phyloP scores from a whole-genome alignment of 2,329 filamentous ascomycete genomes.

The Tolypocladium sp. region DNA sequence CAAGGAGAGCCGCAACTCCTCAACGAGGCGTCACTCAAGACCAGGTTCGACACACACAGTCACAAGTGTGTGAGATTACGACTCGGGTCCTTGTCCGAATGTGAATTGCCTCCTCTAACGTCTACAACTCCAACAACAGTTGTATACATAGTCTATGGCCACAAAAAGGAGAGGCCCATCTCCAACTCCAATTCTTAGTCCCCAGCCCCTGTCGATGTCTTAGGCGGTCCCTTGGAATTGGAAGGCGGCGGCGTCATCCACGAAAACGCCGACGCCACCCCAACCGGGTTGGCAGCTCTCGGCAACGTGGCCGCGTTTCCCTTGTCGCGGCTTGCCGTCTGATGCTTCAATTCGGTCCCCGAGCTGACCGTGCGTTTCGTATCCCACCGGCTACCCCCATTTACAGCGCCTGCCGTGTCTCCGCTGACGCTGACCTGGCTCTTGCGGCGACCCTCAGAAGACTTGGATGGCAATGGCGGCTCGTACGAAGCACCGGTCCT shows the following conservation, averaged over 20 bases:
- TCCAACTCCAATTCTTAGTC: neutral
- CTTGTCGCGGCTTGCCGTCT: conserved; percentile 23
- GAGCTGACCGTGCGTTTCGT: conserved; percentile 40
- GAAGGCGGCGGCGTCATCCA: conserved; percentile 61
- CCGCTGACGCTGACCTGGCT: conserved; percentile 32
- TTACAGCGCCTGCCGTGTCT: conserved; percentile 15
- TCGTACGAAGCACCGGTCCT: conserved; percentile 46
- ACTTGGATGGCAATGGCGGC: conserved; percentile 32
- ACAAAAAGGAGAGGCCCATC: neutral
- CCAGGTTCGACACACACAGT: neutral
- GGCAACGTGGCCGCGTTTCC: conserved; percentile 33
- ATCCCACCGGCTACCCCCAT: conserved; percentile 39
- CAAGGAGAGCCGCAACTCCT: neutral
- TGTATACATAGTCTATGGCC: neutral
- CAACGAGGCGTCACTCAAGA: neutral
- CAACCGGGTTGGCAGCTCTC: conserved; percentile 70
- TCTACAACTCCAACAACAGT: neutral
- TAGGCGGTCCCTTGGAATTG: conserved; percentile 22
- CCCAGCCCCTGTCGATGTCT: conserved; percentile 22
- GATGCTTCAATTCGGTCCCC: conserved; percentile 25
- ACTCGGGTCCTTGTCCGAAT: neutral
- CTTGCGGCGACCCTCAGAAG: conserved; percentile 44
- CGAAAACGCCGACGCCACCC: conserved; percentile 85
- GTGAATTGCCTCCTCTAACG: neutral
- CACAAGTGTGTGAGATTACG: neutral